Evolutionary conservation across 805 yeast genomes (phyloP).

Genomic region (Candida manassasensis): DNA sequence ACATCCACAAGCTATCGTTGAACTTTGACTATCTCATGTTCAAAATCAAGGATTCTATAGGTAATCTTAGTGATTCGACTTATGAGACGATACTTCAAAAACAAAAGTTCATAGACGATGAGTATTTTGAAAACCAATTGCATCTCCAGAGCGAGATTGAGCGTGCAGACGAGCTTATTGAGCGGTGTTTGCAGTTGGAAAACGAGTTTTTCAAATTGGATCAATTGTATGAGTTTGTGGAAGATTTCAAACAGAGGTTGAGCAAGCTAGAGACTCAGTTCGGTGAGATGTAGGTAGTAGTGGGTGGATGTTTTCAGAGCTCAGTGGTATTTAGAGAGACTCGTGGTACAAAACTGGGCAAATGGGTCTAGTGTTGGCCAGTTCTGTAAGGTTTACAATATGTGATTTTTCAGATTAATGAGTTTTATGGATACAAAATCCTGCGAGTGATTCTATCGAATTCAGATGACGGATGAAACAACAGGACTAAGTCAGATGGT

Average conservation of each 20-base stretch:
- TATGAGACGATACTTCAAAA: slow-evolving; percentile 25
- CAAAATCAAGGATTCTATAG: slow-evolving; percentile 55
- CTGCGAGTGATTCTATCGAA: too few relatives aligned
- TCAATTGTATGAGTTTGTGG: slow-evolving; percentile 40
- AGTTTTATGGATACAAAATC: too few relatives aligned
- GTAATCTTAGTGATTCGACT: slow-evolving; percentile 41
- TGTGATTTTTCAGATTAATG: too few relatives aligned
- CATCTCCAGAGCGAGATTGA: slow-evolving; percentile 37
- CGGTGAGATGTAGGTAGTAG: slow-evolving; percentile 5
- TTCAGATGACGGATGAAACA: too few relatives aligned
- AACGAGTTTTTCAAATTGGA: slow-evolving; percentile 48
- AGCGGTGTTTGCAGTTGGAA: slow-evolving; percentile 48
- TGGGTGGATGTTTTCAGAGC: too few relatives aligned
- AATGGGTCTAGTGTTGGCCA: too few relatives aligned
- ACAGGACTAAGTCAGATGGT: too few relatives aligned
- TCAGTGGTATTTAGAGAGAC: too few relatives aligned
- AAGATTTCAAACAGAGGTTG: slow-evolving; percentile 39
- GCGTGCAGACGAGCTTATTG: slow-evolving; percentile 35
- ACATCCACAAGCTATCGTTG: slow-evolving; percentile 54
- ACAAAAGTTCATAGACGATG: slow-evolving; percentile 24
- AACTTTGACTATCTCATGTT: slow-evolving; percentile 62
- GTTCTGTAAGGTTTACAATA: too few relatives aligned
- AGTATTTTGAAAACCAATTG: slow-evolving; percentile 19
- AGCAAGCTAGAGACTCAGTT: slow-evolving; percentile 25
- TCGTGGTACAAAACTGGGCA: too few relatives aligned